Evolutionary conservation across 2,329 filamentous ascomycete species (phyloP), one percentile per base, ranked within the genome.

Genomic region (Paraphaeosphaeria sporulosa): DNA sequence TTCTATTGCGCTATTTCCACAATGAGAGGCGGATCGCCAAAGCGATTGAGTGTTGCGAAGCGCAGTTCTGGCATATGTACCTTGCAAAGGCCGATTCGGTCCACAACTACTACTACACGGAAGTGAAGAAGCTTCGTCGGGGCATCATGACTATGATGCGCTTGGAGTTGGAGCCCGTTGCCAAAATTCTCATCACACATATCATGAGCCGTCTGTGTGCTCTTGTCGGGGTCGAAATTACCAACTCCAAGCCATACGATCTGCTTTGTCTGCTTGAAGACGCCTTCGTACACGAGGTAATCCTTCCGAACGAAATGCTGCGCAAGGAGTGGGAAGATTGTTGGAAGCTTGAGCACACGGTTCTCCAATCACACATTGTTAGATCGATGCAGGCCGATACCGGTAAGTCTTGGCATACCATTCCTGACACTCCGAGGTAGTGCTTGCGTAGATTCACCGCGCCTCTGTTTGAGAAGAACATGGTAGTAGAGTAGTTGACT

Each of bases 1-100:
- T 55, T 9, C 27, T 46, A 10, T 30, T 55, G 10, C 40, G 40
- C 7, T 55, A 55, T 17, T 55, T 55, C 30, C 40, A 55, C 13
- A 47, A 46, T 15, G 40, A 55, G 19, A 38, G 19, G n/a, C 13
- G 19, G 13, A 43, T 55, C 12, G 38, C 25, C 9, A 5, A 19
- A 12, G 40, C 27, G 25, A 27, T 44, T 7, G n/a, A 21, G 23
- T 21, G 21, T n/a, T 32, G 38, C 21, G n/a, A 38, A 23, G 4
- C 21, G 38, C 34, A 52, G 34, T n/a, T 52, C 21, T 3, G 17
- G 3, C 34, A 36, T 2, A 9, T 52, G n/a, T 3, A 36, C 15
- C 21, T 7, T 21, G 34, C 13, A 19, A 15, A n/a, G 9, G 21
- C 10, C 2, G 19, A 13, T n/a, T 13, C 12, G 3, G 2, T 2